These are phyloP conservation scores for Laburnicola sp. DNA, from an alignment of 2,329 filamentous ascomycete species.

Conservation along the genomic window DNA sequence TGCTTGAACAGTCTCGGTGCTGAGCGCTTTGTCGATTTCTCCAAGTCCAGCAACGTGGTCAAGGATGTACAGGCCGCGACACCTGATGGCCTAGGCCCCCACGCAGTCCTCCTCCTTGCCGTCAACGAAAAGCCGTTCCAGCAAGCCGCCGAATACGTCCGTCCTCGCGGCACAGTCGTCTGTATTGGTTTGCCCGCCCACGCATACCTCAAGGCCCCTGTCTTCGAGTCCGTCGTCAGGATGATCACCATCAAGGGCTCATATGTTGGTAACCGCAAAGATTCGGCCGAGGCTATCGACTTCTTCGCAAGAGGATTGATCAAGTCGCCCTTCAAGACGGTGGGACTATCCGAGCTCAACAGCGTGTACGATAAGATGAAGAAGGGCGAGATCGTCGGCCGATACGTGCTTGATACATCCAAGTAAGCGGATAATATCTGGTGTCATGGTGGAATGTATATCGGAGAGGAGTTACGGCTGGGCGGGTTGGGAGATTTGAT, in stretches of 20 bases:
- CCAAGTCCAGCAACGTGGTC: conserved; percentile 36
- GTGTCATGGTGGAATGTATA: neutral
- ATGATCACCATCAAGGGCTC: conserved; percentile 93
- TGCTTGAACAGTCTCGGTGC: conserved; percentile 39
- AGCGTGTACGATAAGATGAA: conserved; percentile 74
- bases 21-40: conserved; percentile 46
- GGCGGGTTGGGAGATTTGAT: no score
- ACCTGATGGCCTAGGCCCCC: conserved; percentile 44
- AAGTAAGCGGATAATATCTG: conserved; percentile 24
- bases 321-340: conserved; percentile 82
- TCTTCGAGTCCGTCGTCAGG: conserved; percentile 84
- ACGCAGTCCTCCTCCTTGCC: conserved; percentile 46
- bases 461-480: neutral
- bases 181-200: conserved; percentile 62
- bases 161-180: conserved; percentile 57
- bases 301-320: conserved; percentile 85
- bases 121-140: conserved; percentile 38
- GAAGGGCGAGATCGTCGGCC: conserved; percentile 71
- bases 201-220: conserved; percentile 75
- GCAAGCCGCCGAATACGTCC: conserved; percentile 45
- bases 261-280: conserved; percentile 90
- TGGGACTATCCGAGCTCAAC: conserved; percentile 77
- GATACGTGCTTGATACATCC: conserved; percentile 74
- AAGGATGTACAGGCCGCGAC: conserved; percentile 39
- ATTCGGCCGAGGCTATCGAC: conserved; percentile 85